Evolutionary conservation across 441 rosid genomes (phyloP).

Genomic region (Kokia cookei): DNA sequence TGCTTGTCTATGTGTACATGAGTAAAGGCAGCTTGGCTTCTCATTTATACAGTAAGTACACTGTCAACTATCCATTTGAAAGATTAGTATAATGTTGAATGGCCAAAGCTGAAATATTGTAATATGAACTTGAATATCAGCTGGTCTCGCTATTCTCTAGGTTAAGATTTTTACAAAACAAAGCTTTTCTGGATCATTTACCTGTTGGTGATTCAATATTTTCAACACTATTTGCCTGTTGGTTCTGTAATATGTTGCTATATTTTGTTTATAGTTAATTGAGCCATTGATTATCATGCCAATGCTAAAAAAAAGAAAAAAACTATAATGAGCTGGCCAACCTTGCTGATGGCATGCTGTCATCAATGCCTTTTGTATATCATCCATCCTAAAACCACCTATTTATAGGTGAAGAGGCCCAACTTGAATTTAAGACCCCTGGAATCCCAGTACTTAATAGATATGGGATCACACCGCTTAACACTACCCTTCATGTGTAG

Average conservation of each 20-base stretch:
- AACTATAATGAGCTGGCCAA: neutral
- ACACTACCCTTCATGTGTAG: neutral
- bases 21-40: conserved; percentile 96
- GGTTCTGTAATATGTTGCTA: neutral
- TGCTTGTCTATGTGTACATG: conserved; percentile 95
- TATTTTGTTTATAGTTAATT: neutral
- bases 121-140: neutral
- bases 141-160: neutral
- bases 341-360: neutral
- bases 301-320: neutral
- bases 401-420: neutral
- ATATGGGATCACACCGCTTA: neutral
- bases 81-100: conserved; percentile 1
- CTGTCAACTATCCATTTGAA: neutral
- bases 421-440: neutral
- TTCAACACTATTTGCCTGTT: neutral
- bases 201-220: neutral
- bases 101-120: neutral
- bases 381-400: neutral
- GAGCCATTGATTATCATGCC: neutral
- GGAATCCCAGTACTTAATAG: neutral
- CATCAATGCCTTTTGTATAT: neutral
- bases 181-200: conserved; percentile 3
- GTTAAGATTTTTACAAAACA: neutral
- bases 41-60: conserved; percentile 80